Percentiles rank a stretch among this genome's conserved stretches.
phyloP scores from a whole-genome alignment of 208 protist species.

The Endotrypanum monterogeii region DNA sequence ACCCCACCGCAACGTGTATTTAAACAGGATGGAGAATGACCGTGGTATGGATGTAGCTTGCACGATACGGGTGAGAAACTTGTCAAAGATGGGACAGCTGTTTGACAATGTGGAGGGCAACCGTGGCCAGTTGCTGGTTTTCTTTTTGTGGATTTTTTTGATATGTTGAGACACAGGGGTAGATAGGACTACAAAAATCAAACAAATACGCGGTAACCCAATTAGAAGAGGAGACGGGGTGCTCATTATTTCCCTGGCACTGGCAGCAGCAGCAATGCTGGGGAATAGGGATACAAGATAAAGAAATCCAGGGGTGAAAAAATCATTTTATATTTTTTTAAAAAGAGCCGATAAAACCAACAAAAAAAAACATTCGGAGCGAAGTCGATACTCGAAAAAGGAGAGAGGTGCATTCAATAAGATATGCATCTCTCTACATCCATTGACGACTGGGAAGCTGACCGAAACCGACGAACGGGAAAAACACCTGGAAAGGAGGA shows the following conservation, averaged over 20 bases:
- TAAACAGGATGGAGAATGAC: background rate
- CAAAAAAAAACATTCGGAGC: no score
- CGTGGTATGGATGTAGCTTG: background rate
- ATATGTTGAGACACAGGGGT: no score
- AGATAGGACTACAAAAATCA: background rate
- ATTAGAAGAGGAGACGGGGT: background rate
- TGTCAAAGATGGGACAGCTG: background rate
- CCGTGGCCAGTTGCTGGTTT: background rate
- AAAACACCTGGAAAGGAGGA: no score
- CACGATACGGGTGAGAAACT: background rate
- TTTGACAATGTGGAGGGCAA: background rate
- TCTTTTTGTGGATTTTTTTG: background rate
- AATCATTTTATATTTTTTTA: no score
- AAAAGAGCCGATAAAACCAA: no score
- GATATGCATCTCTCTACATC: no score
- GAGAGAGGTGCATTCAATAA: no score
- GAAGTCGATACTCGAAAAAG: no score
- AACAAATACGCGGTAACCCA: background rate
- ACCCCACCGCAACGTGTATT: background rate
- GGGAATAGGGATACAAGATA: background rate
- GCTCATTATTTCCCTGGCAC: background rate
- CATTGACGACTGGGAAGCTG: no score
- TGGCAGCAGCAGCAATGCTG: background rate
- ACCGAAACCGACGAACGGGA: no score
- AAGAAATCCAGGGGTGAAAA: background rate